Evolutionary conservation across 805 yeast species (phyloP).

Genomic region (Danielia oregonensis): DNA sequence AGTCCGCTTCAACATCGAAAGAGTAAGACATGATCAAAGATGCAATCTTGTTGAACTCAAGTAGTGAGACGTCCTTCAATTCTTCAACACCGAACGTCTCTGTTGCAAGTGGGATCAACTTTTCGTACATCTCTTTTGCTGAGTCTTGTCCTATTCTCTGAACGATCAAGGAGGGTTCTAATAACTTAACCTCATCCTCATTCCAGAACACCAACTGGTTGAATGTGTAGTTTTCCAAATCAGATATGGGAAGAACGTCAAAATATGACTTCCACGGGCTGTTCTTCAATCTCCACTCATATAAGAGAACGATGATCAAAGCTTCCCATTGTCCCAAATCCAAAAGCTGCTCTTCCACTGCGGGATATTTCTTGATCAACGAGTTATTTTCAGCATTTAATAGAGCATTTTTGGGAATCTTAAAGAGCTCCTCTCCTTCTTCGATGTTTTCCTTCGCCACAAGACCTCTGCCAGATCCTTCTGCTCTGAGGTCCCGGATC

Average conservation of each 20-base stretch:
- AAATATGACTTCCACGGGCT: constrained; percentile 73
- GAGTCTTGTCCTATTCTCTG: constrained; percentile 66
- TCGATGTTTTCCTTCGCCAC: constrained; percentile 59
- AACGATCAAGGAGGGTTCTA: constrained; percentile 69
- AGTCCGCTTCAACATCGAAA: constrained; percentile 64
- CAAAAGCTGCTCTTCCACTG: constrained; percentile 31
- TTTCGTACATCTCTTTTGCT: constrained; percentile 59
- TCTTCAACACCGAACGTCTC: constrained; percentile 30
- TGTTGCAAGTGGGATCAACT: constrained; percentile 39
- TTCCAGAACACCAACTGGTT: constrained; percentile 80
- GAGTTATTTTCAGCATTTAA: constrained; percentile 59
- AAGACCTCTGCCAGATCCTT: constrained; percentile 75
- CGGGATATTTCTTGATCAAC: constrained; percentile 31
- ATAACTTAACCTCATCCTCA: constrained; percentile 49
- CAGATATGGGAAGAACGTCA: constrained; percentile 57
- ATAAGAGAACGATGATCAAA: constrained; percentile 62
- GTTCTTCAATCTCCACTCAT: constrained; percentile 46
- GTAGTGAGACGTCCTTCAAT: constrained; percentile 36
- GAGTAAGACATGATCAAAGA: constrained; percentile 85
- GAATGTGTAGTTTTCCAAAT: constrained; percentile 33
- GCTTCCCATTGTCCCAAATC: constrained; percentile 71
- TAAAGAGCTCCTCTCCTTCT: constrained; percentile 62
- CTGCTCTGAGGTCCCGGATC: constrained; percentile 56
- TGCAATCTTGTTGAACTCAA: constrained; percentile 68
- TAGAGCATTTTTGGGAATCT: constrained; percentile 57